phyloP scores from a whole-genome alignment of 2,329 filamentous ascomycete genomes.

The Didymella pomorum region DNA sequence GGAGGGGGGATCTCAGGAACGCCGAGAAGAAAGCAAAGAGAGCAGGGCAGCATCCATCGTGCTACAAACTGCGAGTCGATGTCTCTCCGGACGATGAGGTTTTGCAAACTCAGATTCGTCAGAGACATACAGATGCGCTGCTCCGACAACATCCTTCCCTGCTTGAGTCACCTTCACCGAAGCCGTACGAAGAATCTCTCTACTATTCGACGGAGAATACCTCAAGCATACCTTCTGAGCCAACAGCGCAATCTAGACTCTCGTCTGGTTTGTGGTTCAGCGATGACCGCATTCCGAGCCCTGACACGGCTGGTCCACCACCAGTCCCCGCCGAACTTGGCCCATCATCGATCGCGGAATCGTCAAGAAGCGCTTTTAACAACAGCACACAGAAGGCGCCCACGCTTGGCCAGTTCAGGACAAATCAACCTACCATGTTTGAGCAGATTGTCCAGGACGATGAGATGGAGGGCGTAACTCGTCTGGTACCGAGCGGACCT shows the following conservation, averaged over 20 bases:
- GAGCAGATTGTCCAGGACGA: constrained; percentile 29
- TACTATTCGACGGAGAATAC: constrained; percentile 25
- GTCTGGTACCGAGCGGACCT: constrained; percentile 8
- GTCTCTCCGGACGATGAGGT: constrained; percentile 39
- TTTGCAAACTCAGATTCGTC: constrained; percentile 27
- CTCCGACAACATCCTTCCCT: constrained; percentile 27
- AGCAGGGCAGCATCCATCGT: constrained; percentile 36
- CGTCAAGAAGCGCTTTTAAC: constrained; percentile 52
- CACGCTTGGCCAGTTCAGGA: constrained; percentile 36
- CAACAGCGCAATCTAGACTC: constrained; percentile 26
- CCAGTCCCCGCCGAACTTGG: constrained; percentile 12
- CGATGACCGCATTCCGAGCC: constrained; percentile 27
- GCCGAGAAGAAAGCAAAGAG: constrained; percentile 61
- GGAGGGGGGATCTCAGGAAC: constrained; percentile 74
- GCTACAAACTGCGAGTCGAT: constrained; percentile 37
- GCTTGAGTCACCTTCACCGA: constrained; percentile 33
- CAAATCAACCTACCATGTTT: constrained; percentile 11
- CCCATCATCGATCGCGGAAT: constrained; percentile 37
- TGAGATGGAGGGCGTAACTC: constrained; percentile 37
- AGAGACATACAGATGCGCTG: constrained; percentile 50
- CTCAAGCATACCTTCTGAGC: constrained; percentile 26
- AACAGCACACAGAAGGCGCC: constrained; percentile 55
- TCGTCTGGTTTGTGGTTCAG: constrained; percentile 31
- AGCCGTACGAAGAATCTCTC: constrained; percentile 30
- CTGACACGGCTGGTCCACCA: constrained; percentile 27